phyloP scores from a whole-genome alignment of 192 early-diverging fungal genomes.

The Gorgonomyces haynaldii region DNA sequence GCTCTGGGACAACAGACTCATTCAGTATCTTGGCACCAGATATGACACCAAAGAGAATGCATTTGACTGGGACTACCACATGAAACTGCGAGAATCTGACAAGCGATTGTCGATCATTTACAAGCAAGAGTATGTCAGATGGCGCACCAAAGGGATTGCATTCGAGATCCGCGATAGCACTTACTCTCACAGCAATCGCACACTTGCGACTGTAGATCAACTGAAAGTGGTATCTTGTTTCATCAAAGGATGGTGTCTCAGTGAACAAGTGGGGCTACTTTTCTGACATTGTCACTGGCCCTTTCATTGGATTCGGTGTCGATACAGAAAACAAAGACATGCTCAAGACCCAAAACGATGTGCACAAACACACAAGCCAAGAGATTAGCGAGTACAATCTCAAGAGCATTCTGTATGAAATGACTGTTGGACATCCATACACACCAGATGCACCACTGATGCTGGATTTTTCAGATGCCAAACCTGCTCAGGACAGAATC shows the following conservation, averaged over 20 bases:
- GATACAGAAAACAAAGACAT: constrained; percentile 35
- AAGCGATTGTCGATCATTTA: constrained; percentile 13
- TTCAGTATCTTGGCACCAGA: constrained; percentile 17
- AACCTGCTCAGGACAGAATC: not conserved
- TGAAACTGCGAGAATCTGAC: constrained; percentile 36
- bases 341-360: constrained; percentile 31
- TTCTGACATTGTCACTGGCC: constrained; percentile 38
- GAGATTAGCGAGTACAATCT: constrained; percentile 21
- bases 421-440: not conserved
- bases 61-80: constrained; percentile 52
- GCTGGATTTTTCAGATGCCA: not conserved
- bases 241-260: constrained; percentile 10
- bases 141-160: constrained; percentile 26
- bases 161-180: constrained; percentile 29
- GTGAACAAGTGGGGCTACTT: constrained; percentile 47
- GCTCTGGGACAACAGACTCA: constrained; percentile 32
- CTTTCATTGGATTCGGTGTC: constrained; percentile 38
- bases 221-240: constrained; percentile 20
- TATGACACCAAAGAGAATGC: constrained; percentile 40
- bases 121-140: constrained; percentile 29
- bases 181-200: constrained; percentile 23
- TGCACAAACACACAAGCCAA: constrained; percentile 17
- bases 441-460: not conserved
- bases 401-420: constrained; percentile 12
- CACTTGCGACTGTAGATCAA: constrained; percentile 33